phyloP scores from a whole-genome alignment of 2,329 filamentous ascomycete genomes.

The Pezicula rhizophila region DNA sequence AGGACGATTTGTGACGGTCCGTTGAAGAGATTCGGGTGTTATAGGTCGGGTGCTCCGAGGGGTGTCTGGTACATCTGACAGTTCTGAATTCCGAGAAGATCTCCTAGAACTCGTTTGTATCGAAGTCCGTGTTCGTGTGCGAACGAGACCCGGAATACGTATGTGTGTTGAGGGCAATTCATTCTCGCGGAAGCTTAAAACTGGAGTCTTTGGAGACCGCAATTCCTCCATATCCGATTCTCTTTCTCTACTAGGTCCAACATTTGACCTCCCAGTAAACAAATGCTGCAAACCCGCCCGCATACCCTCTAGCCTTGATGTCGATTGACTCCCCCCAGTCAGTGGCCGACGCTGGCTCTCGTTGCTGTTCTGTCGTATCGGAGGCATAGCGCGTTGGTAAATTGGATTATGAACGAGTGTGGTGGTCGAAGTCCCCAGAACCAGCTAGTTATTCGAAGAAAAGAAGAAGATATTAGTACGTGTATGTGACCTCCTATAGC shows the following conservation, averaged over 20 bases:
- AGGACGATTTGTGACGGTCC: constrained; percentile 5
- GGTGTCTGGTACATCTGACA: constrained; percentile 8
- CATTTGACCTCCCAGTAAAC: constrained; percentile 22
- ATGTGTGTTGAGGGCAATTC: constrained; percentile 36
- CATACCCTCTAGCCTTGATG: constrained; percentile 19
- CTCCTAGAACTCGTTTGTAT: constrained; percentile 25
- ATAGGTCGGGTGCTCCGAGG: constrained; percentile 12
- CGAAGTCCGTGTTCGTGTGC: constrained; percentile 33
- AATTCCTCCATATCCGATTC: constrained; percentile 20
- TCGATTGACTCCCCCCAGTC: constrained; percentile 8
- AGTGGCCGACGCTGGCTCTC: constrained; percentile 9
- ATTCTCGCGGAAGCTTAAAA: constrained; percentile 32
- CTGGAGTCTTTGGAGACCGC: constrained; percentile 43
- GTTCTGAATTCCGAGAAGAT: constrained; percentile 5
- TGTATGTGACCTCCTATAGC: constrained; percentile 13
- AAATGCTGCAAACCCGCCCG: constrained; percentile 18
- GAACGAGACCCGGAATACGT: constrained; percentile 35
- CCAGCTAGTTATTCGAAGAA: not conserved
- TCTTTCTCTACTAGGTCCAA: constrained; percentile 10
- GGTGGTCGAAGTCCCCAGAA: constrained; percentile 1
- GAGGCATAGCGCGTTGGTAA: constrained; percentile 12
- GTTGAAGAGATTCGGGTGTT: constrained; percentile 8
- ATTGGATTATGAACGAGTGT: not conserved
- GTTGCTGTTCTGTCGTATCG: constrained; percentile 4
- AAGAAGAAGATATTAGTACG: constrained; percentile 8